Evolutionary conservation across 2,329 filamentous ascomycete genomes (phyloP).

Genomic region (Trichothecium roseum): DNA sequence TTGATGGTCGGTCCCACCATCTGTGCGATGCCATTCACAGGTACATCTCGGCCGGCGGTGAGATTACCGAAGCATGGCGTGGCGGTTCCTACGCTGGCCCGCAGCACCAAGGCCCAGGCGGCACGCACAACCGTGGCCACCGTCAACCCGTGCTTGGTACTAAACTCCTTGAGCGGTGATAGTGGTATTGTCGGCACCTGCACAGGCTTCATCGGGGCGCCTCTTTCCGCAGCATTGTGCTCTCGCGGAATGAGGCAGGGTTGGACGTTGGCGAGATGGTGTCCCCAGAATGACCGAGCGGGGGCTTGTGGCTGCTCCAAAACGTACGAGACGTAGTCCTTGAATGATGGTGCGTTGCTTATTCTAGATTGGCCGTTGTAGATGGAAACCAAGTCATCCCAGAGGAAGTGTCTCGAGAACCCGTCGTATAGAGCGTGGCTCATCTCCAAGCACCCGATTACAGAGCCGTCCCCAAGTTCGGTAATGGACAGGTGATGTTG

Average conservation of each 20-base stretch:
- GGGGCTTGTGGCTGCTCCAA: background rate
- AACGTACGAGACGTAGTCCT: background rate
- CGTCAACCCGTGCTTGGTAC: background rate
- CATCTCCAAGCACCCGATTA: no score
- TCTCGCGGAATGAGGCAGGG: slow-evolving; percentile 1
- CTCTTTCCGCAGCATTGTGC: background rate
- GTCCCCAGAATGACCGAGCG: background rate
- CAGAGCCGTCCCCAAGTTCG: no score
- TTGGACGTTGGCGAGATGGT: background rate
- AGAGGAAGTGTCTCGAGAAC: no score
- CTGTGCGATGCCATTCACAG: slow-evolving; percentile 27
- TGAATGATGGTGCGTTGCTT: no score
- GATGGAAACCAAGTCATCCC: no score
- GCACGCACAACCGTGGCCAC: background rate
- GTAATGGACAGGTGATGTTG: no score
- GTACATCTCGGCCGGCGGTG: background rate
- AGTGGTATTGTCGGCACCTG: background rate
- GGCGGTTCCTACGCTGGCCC: background rate
- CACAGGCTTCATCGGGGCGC: background rate
- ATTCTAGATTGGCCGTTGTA: no score
- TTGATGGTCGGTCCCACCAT: slow-evolving; percentile 43
- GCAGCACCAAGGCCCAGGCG: slow-evolving; percentile 1
- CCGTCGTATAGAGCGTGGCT: no score
- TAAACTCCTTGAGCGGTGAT: background rate
- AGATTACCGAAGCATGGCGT: slow-evolving; percentile 1